Evolutionary conservation across 2,329 filamentous ascomycete genomes (phyloP).

Genomic region (Cordyceps pruinosa): DNA sequence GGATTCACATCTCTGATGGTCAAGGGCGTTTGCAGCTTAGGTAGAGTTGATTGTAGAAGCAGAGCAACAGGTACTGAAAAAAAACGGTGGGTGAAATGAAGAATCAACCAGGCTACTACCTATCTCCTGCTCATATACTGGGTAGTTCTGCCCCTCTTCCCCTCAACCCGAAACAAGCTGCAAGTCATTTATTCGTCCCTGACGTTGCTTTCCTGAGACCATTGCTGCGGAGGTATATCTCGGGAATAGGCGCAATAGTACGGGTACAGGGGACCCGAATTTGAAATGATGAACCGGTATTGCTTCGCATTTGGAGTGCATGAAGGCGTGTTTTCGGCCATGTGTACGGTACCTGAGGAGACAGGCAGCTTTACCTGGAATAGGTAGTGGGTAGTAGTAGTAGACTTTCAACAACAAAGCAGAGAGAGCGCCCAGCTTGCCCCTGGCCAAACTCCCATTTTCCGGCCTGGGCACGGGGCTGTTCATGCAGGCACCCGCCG

Average conservation of each 20-base stretch:
- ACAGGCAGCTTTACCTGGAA: no score
- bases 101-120: no score
- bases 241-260: background rate
- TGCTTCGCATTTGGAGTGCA: background rate
- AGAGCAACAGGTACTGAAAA: no score
- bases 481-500: background rate
- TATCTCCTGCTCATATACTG: background rate
- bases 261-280: background rate
- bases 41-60: no score
- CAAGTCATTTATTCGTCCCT: conserved; percentile 4
- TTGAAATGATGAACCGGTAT: background rate
- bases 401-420: no score
- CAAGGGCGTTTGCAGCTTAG: no score
- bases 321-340: background rate
- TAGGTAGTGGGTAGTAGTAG: no score
- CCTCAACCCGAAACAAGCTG: conserved; percentile 3
- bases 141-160: background rate
- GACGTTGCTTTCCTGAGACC: background rate
- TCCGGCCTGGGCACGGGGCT: no score
- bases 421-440: no score
- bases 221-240: background rate
- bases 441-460: background rate
- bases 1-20: no score
- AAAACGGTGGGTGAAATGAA: no score
- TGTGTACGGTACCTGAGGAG: background rate